These are phyloP conservation scores for Ganoderma meredithae DNA, from an alignment of 1,284 basidiomycete species.

Conservation along the genomic window DNA sequence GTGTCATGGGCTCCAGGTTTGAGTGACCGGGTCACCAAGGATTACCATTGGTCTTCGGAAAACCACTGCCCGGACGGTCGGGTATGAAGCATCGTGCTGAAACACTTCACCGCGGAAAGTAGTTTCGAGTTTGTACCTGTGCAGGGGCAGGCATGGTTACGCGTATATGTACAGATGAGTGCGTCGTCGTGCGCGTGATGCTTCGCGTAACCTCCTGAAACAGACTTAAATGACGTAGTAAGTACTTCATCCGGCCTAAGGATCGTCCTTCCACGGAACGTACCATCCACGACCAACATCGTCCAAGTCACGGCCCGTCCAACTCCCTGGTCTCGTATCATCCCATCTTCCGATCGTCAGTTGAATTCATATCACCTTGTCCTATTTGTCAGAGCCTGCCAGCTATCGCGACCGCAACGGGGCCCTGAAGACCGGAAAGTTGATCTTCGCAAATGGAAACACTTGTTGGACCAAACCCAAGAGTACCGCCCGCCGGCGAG, in stretches of 20 bases:
- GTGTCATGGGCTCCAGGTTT: not conserved
- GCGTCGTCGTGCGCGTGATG: no score
- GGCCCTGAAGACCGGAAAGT: not conserved
- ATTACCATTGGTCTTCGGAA: not conserved
- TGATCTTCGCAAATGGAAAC: not conserved
- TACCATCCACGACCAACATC: not conserved
- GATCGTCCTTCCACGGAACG: no score
- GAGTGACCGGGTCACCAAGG: not conserved
- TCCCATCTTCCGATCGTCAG: not conserved
- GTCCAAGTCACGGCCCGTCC: not conserved
- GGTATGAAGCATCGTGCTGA: not conserved
- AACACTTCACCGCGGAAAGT: not conserved
- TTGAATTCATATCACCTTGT: not conserved
- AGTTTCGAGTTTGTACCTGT: not conserved
- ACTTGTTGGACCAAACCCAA: not conserved
- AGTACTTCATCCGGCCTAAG: no score
- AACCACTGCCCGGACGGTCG: no score
- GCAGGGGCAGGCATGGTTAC: not conserved
- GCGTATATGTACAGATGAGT: no score
- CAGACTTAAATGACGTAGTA: no score
- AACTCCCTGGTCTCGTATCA: not conserved
- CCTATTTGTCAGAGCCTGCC: no score
- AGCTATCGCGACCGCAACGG: not conserved
- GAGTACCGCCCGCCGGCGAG: not conserved
- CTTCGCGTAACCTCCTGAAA: no score